These are phyloP conservation scores for Intubia oerlemansii DNA, from an alignment of 2,329 filamentous ascomycete species.

Conservation along the genomic window DNA sequence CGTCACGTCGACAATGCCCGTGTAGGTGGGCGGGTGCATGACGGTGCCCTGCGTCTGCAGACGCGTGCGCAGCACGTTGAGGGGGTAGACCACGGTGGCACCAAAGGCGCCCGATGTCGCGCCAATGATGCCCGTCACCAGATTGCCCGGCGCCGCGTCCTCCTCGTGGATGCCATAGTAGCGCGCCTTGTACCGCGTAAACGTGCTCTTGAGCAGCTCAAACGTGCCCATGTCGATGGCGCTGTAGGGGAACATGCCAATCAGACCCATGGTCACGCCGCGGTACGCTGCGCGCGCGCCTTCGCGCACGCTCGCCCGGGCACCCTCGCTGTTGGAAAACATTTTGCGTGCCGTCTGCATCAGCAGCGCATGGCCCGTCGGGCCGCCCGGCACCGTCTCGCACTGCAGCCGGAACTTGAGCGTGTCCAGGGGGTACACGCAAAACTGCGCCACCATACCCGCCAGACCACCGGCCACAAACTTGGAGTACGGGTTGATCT, in stretches of 20 bases:
- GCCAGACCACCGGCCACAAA: constrained; percentile 81
- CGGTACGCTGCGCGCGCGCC: constrained; percentile 67
- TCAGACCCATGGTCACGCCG: constrained; percentile 76
- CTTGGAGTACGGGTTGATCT: constrained; percentile 66
- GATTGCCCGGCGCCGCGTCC: constrained; percentile 59
- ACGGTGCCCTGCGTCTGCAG: constrained; percentile 86
- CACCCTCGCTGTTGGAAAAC: constrained; percentile 53
- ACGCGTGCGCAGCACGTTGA: constrained; percentile 81
- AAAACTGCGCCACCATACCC: constrained; percentile 89
- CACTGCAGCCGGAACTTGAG: constrained; percentile 76
- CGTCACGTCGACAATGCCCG: constrained; percentile 75
- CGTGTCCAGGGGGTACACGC: constrained; percentile 84
- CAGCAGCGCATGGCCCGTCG: constrained; percentile 66
- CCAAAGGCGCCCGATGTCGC: constrained; percentile 82
- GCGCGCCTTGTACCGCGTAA: constrained; percentile 50
- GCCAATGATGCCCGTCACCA: constrained; percentile 73
- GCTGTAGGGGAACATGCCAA: constrained; percentile 96
- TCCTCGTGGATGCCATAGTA: constrained; percentile 55
- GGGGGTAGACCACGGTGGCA: constrained; percentile 81
- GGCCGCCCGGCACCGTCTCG: constrained; percentile 70
- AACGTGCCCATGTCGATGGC: constrained; percentile 94
- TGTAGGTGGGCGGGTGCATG: constrained; percentile 81
- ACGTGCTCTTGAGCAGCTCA: constrained; percentile 65
- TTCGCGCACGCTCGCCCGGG: no score
- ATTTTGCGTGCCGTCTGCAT: constrained; percentile 69